Conservation (phyloP, 345 rosid species). For the Cardamine chenopodiifolia region DNA sequence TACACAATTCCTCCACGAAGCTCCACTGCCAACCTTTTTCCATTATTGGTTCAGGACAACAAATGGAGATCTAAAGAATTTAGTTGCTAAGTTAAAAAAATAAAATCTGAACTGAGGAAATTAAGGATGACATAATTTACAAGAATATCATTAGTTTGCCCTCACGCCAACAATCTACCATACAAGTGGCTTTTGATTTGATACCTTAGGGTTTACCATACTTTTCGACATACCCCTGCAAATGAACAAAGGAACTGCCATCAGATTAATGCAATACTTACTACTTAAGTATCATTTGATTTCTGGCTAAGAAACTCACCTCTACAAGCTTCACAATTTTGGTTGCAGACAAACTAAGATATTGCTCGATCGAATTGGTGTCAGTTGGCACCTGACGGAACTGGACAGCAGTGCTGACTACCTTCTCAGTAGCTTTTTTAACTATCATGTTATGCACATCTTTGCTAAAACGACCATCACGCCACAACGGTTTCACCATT, state of each 20-base stretch:
- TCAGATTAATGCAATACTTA: constrained; percentile 26
- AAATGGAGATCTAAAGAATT: constrained; percentile 28
- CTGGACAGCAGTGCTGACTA: constrained; percentile 59
- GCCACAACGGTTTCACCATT: constrained; percentile 81
- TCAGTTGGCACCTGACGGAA: constrained; percentile 64
- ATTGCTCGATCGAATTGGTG: constrained; percentile 54
- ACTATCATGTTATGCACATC: constrained; percentile 79
- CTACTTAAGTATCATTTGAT: not conserved
- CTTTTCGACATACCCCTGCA: constrained; percentile 80
- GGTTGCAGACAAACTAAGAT: constrained; percentile 58
- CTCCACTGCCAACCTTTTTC: constrained; percentile 35
- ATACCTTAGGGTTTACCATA: constrained; percentile 55
- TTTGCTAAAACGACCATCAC: constrained; percentile 77
- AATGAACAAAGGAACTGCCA: constrained; percentile 40
- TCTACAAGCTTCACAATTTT: constrained; percentile 78
- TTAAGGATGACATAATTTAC: constrained; percentile 34
- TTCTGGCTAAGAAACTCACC: constrained; percentile 52
- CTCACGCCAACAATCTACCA: constrained; percentile 21
- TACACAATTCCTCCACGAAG: constrained; percentile 21
- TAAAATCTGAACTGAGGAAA: constrained; percentile 11
- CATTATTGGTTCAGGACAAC: constrained; percentile 25
- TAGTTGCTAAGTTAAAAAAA: not conserved
- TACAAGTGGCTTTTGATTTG: not conserved
- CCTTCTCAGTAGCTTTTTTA: constrained; percentile 74
- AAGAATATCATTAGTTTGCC: constrained; percentile 16